Conservation (phyloP, 805 yeast genomes). For the Metschnikowia hibisci region DNA sequence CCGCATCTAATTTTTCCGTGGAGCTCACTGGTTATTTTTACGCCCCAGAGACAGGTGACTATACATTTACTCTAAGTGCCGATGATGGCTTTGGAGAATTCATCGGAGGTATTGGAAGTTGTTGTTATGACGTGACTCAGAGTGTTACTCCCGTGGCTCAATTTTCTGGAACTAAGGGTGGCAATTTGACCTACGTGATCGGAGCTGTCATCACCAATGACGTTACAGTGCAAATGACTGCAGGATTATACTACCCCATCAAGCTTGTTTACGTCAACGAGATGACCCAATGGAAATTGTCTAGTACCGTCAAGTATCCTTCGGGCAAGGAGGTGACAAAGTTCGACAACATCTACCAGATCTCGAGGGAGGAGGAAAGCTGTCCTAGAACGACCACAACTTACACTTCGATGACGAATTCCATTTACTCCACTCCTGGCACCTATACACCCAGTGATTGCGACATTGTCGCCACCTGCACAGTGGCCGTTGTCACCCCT, state of each 20-base stretch:
- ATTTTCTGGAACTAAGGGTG: background rate
- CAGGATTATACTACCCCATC: conserved; percentile 10
- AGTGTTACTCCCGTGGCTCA: conserved; percentile 1
- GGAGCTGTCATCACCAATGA: conserved; percentile 1
- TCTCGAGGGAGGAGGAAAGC: background rate
- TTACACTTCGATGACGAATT: background rate
- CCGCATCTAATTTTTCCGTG: conserved; percentile 5
- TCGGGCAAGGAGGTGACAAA: background rate
- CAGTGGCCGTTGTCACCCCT: conserved; percentile 4
- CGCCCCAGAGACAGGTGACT: conserved; percentile 8
- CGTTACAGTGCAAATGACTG: conserved; percentile 4
- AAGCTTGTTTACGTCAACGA: conserved; percentile 10
- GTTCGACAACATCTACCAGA: conserved; percentile 2
- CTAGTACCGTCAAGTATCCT: conserved; percentile 1
- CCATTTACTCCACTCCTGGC: conserved; percentile 10
- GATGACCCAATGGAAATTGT: conserved; percentile 7
- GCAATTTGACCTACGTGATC: background rate
- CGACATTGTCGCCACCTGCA: background rate
- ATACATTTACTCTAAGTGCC: conserved; percentile 8
- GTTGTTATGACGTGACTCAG: conserved; percentile 11
- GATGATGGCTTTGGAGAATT: conserved; percentile 13
- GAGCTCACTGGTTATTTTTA: conserved; percentile 12
- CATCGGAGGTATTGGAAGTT: conserved; percentile 8
- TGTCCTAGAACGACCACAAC: conserved; percentile 6
- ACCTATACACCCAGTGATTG: conserved; percentile 9